Base-by-base conservation (phyloP, 2,329 filamentous ascomycete genomes). In the Ampelomyces quisqualis region DNA sequence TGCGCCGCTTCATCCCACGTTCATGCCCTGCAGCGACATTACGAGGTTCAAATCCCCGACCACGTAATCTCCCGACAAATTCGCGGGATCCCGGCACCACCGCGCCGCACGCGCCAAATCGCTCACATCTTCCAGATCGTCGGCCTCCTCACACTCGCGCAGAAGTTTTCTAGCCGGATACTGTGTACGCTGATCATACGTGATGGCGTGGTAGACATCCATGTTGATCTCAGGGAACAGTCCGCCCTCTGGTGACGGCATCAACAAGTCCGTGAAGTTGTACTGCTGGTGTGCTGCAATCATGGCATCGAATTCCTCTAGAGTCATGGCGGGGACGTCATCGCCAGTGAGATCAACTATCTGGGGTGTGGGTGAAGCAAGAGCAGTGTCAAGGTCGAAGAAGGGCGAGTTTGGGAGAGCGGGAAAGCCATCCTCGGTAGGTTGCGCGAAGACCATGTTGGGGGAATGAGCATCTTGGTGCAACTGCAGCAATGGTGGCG, bases 61-160 rank as follows among this genome's bases (percentile, higher is more conserved):
- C 24, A 9, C 11, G 36, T 45, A 53, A 5, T 22, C 8, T 4
- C n/a, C 29, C 2, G 10, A 23, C 2, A 30, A 7, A 17, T 45
- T 43, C 10, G 27, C 34, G 10, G 10, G 21, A 8, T 34, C 36
- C 32, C 20, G 48, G 38, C 27, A 38, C 20, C 38, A 51, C 2
- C 41, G 35, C 13, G 36, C 41, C 27, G 48, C 51, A 4, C 40
- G 32, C 22, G 48, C 51, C 14, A 51, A 18, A n/a, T 40, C 36
- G 10, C 40, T 42, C 2, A 29, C 15, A 21, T 54, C 42, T 4
- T 43, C 34, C 1, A 15, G 22, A 11, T 45, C 29, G 10, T 29
- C 29, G 6, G 35, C 51, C 28, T 51, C 43, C 2, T 31, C 17
- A 11, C 48, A 51, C 11, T 51, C 34, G 13, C 43, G 32, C n/a